phyloP scores from a whole-genome alignment of 2,329 filamentous ascomycete genomes.

The Penicillium vulpinum region DNA sequence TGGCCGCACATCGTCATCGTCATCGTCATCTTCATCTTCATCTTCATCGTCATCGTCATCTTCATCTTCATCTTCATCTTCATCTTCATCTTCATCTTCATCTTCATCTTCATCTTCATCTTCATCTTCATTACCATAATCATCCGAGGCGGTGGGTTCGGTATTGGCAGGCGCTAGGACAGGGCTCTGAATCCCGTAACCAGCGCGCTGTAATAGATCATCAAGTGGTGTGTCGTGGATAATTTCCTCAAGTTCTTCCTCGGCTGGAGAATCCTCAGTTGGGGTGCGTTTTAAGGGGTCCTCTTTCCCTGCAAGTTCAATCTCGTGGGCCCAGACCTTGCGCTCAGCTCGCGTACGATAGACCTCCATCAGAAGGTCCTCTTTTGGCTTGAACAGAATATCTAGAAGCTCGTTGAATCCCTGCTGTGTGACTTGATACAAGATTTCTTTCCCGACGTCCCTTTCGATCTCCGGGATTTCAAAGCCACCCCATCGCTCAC shows the following conservation, averaged over 20 bases:
- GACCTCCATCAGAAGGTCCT: constrained; percentile 71
- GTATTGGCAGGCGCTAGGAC: constrained; percentile 19
- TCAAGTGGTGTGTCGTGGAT: constrained; percentile 40
- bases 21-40: constrained; percentile 21
- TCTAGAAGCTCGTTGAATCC: constrained; percentile 92
- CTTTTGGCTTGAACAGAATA: constrained; percentile 76
- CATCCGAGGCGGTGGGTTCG: constrained; percentile 24
- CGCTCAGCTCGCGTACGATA: constrained; percentile 64
- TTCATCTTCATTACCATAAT: constrained; percentile 18
- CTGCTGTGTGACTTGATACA: constrained; percentile 90
- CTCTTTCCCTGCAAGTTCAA: constrained; percentile 38
- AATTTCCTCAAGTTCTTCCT: constrained; percentile 22
- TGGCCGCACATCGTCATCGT: constrained; percentile 20
- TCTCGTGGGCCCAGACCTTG: constrained; percentile 51
- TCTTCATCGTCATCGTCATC: constrained; percentile 23
- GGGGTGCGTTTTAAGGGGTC: constrained; percentile 29
- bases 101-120: constrained; percentile 24
- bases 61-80: constrained; percentile 21
- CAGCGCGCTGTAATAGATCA: constrained; percentile 45
- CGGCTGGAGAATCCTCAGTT: constrained; percentile 25
- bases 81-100: constrained; percentile 16
- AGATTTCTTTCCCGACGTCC: constrained; percentile 81
- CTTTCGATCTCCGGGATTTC: constrained; percentile 77
- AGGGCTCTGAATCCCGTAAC: constrained; percentile 38
- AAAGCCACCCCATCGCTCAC: constrained; percentile 73